Evolutionary conservation across 176 grass and related monocot species (phyloP).

Genomic region (Dendrocalamus sinicus): DNA sequence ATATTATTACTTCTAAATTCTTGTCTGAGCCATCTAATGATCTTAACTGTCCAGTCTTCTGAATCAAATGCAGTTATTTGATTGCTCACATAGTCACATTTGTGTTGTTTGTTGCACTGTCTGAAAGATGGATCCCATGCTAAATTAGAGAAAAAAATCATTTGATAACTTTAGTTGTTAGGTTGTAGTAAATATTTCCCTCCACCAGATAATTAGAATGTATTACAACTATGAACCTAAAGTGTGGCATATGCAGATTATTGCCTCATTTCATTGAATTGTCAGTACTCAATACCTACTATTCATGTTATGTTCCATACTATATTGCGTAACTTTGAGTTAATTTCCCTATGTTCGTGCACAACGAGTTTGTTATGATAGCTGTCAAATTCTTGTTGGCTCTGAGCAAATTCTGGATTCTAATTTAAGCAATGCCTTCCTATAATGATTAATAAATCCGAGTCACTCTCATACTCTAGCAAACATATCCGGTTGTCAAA

Average conservation of each 20-base stretch:
- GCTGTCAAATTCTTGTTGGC: neutral
- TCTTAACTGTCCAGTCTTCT: neutral
- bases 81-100: neutral
- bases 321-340: neutral
- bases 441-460: neutral
- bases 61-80: constrained; percentile 26
- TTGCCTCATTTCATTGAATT: neutral
- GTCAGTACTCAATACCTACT: neutral
- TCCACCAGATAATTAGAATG: neutral
- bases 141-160: neutral
- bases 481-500: neutral
- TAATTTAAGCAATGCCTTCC: neutral
- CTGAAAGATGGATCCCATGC: neutral
- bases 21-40: neutral
- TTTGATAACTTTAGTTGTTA: neutral
- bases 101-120: neutral
- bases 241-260: neutral
- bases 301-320: neutral
- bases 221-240: constrained; percentile 12
- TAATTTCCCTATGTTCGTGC: neutral
- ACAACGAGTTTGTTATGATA: neutral
- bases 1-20: neutral
- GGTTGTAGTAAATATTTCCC: neutral
- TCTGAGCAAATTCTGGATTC: neutral
- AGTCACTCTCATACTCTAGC: neutral